Conservation (phyloP, 352 stramenopile species). For the Lagenidium giganteum region DNA sequence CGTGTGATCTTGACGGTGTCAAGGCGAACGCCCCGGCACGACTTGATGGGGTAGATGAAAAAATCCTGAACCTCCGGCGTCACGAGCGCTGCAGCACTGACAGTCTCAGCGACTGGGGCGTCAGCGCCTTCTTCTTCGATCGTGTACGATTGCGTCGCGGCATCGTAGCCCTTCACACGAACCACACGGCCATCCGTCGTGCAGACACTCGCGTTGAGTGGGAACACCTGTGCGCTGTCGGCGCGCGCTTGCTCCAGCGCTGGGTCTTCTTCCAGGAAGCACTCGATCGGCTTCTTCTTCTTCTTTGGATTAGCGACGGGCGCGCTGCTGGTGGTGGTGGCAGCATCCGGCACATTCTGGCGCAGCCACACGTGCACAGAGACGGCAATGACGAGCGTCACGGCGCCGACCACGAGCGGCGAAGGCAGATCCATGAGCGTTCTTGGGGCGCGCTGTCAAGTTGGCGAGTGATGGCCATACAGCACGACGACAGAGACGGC, state of each 20-base stretch:
- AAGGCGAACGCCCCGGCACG: conserved; percentile 58
- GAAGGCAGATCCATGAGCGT: neutral
- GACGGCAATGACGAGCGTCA: conserved; percentile 15
- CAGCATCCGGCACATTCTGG: no score
- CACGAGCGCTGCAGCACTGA: no score
- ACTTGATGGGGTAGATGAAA: conserved; percentile 83
- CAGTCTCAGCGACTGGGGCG: no score
- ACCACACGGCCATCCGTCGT: conserved; percentile 6
- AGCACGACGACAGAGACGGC: no score
- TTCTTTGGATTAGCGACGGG: neutral
- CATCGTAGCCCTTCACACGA: conserved; percentile 10
- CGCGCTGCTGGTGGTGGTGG: conserved; percentile 1
- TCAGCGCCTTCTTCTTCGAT: no score
- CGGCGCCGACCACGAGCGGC: neutral
- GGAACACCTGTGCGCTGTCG: conserved; percentile 14
- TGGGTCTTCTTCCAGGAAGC: conserved; percentile 28
- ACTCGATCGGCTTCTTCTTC: conserved; percentile 1
- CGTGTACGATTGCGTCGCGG: neutral
- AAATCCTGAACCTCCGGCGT: conserved; percentile 28
- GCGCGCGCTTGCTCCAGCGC: conserved; percentile 19
- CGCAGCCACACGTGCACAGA: conserved; percentile 14
- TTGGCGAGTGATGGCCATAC: no score
- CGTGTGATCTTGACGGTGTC: conserved; percentile 32
- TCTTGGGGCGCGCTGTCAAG: no score
- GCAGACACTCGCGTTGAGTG: conserved; percentile 19